phyloP scores from a whole-genome alignment of 441 rosid species.

The Bocquillonia castaneifolia region DNA sequence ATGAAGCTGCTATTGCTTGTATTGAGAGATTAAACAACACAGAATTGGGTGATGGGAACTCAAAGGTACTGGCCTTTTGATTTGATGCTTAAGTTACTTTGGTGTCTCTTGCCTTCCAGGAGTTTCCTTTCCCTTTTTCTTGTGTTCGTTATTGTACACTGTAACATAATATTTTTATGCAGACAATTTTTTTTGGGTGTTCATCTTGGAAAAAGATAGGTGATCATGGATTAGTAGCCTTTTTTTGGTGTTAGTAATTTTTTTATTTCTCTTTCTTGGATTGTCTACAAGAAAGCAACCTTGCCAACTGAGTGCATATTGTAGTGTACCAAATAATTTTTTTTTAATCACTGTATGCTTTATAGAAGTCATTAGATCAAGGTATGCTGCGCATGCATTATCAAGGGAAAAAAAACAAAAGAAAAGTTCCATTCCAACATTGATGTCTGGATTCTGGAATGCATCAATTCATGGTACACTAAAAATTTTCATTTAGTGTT shows the following conservation, averaged over 20 bases:
- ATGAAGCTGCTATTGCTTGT: constrained; percentile 53
- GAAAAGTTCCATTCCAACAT: background rate
- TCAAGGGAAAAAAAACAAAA: too few species aligned
- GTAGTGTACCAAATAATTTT: too few species aligned
- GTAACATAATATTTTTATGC: background rate
- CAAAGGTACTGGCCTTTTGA: constrained; percentile 35
- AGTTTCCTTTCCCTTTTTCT: background rate
- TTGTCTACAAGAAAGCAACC: background rate
- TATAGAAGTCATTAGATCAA: too few species aligned
- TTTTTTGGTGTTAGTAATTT: background rate
- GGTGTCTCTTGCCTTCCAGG: background rate
- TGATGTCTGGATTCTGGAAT: background rate
- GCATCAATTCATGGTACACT: background rate
- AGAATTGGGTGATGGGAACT: constrained; percentile 38
- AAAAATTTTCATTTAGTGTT: background rate
- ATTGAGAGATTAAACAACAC: constrained; percentile 46
- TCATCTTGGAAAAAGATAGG: background rate
- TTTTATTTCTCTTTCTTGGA: background rate
- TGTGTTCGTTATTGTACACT: background rate
- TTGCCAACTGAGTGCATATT: background rate
- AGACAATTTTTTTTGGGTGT: background rate
- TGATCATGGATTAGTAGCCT: too few species aligned
- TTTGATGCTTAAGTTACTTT: background rate
- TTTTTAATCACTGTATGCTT: too few species aligned
- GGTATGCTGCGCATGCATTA: too few species aligned